phyloP scores from a whole-genome alignment of 2,329 filamentous ascomycete species.

The Drechslerella stenobrocha region DNA sequence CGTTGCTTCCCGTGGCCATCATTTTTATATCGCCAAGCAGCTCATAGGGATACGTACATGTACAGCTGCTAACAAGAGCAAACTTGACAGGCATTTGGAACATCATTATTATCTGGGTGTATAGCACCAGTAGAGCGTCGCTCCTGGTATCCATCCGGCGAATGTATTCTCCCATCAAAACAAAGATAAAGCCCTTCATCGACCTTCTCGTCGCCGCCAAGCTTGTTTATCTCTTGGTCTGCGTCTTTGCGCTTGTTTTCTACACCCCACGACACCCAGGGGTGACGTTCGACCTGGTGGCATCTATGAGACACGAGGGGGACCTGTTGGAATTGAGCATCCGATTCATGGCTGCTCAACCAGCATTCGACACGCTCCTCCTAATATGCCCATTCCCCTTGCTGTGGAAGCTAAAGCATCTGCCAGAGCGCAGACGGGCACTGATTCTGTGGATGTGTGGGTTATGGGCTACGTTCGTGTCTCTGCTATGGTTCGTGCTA shows the following conservation, averaged over 20 bases:
- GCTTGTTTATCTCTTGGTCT: conserved; percentile 26
- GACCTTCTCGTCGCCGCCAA: conserved; percentile 32
- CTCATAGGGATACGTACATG: too few species aligned
- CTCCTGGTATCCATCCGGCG: conserved; percentile 40
- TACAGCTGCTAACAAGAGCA: background rate
- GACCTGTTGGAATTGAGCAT: conserved; percentile 19
- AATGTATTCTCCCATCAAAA: conserved; percentile 41
- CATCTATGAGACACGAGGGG: conserved; percentile 24
- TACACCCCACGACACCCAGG: conserved; percentile 35
- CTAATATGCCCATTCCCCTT: conserved; percentile 28
- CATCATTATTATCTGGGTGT: conserved; percentile 34
- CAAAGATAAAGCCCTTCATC: conserved; percentile 36
- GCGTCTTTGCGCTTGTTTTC: conserved; percentile 32
- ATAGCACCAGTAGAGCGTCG: conserved; percentile 38
- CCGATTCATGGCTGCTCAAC: conserved; percentile 25
- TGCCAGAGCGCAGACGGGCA: conserved; percentile 16
- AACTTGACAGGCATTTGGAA: conserved; percentile 29
- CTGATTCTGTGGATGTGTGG: conserved; percentile 22
- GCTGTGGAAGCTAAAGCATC: conserved; percentile 37
- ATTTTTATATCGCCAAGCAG: too few species aligned
- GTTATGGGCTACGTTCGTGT: conserved; percentile 26
- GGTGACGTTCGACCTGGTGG: conserved; percentile 24
- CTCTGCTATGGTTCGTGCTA: background rate
- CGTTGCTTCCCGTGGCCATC: too few species aligned
- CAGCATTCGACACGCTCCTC: conserved; percentile 31